These are phyloP conservation scores for Avicennia marina DNA, from an alignment of 257 asterid genomes.

Conservation along the genomic window DNA sequence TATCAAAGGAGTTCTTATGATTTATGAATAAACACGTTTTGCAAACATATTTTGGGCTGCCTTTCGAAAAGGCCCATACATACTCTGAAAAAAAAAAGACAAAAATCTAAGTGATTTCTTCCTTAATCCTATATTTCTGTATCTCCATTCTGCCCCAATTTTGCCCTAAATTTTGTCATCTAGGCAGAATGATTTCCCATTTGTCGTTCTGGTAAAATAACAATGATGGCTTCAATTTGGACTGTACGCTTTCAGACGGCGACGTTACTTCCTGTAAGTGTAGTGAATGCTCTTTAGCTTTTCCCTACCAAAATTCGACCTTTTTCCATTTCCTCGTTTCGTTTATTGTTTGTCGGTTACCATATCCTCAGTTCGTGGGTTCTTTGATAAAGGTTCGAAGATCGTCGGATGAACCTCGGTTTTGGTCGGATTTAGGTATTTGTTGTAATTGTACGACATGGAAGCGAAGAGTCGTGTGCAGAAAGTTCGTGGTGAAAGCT, in stretches of 20 bases:
- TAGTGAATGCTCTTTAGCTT: not conserved
- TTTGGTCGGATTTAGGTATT: slow-evolving; percentile 22
- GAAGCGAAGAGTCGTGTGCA: slow-evolving; percentile 25
- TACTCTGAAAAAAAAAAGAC: too few species aligned
- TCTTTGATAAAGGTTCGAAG: slow-evolving; percentile 26
- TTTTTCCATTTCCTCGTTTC: not conserved
- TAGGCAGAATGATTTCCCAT: slow-evolving; percentile 24
- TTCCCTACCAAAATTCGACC: not conserved
- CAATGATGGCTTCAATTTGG: slow-evolving; percentile 47
- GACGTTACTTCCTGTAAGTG: slow-evolving; percentile 36
- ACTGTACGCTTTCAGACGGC: slow-evolving; percentile 28
- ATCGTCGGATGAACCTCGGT: slow-evolving; percentile 22
- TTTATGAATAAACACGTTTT: too few species aligned
- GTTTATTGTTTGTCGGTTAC: too few species aligned
- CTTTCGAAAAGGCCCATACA: too few species aligned
- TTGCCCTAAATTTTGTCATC: not conserved
- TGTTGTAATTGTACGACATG: slow-evolving; percentile 14
- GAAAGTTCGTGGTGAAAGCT: slow-evolving; percentile 37
- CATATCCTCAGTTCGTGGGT: slow-evolving; percentile 7
- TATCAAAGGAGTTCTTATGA: too few species aligned
- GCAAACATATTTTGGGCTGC: too few species aligned
- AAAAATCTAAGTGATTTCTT: too few species aligned
- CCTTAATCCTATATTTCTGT: too few species aligned
- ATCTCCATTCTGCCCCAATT: slow-evolving; percentile 15
- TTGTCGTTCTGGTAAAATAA: not conserved